These are phyloP conservation scores for Spergularia bocconei DNA, from an alignment of 148 eudicot species.

Conservation along the genomic window DNA sequence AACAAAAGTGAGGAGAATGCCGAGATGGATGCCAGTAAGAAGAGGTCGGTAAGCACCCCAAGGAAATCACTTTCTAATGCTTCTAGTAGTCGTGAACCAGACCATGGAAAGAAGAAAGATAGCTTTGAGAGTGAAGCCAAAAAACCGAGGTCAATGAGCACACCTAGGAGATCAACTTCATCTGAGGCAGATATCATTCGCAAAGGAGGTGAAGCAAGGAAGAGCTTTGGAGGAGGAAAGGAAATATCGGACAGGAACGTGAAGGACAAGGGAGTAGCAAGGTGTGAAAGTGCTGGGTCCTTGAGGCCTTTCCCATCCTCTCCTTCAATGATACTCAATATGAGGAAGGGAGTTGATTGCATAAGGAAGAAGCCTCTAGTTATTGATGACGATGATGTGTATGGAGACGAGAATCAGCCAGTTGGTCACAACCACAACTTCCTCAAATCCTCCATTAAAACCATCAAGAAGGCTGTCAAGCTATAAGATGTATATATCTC, in stretches of 20 bases:
- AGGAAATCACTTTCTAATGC: conserved; percentile 25
- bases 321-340: conserved; percentile 72
- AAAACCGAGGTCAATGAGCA: conserved; percentile 33
- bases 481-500: conserved; percentile 26
- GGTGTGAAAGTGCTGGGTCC: conserved; percentile 74
- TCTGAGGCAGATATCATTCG: conserved; percentile 18
- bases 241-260: too few relatives aligned
- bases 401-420: conserved; percentile 29
- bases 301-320: conserved; percentile 79
- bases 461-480: conserved; percentile 69
- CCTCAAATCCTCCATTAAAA: conserved; percentile 58
- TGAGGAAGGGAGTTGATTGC: conserved; percentile 86
- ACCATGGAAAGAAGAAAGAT: conserved; percentile 16
- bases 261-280: not conserved
- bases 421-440: conserved; percentile 32
- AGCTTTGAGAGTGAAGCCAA: conserved; percentile 24
- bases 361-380: conserved; percentile 74
- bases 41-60: conserved; percentile 38
- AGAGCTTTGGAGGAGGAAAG: conserved; percentile 33
- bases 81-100: conserved; percentile 10
- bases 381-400: conserved; percentile 48
- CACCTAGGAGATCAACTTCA: conserved; percentile 39
- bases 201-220: conserved; percentile 21
- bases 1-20: conserved; percentile 22
- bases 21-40: conserved; percentile 28